Evolutionary conservation across 257 asterid species (phyloP), one percentile per base, ranked within the genome.

Genomic region (Lithospermum erythrorhizon): DNA sequence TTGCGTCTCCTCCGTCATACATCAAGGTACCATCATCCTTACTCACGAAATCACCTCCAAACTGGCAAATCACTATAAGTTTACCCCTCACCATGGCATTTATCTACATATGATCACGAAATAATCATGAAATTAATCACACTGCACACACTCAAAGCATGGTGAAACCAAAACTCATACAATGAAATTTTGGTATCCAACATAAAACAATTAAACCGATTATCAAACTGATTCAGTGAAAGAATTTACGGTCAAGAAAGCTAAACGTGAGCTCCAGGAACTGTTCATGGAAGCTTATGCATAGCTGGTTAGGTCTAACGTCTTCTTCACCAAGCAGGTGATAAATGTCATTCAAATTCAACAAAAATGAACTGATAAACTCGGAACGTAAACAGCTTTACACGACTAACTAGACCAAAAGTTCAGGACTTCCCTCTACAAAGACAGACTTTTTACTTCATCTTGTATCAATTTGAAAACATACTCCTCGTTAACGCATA

Each of bases 11-110:
- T 57, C 94, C 87, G 54, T 76, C 79, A 53, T 84, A 90, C 45
- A 87, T 79, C 79, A 87, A 70, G 64, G 83, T 83, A 30, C 94
- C 85, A 55, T 85, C 95, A 51, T 70, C 83, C 73, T 71, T 82
- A 64, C 79, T 78, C 72, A 78, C 61, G 69, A 90, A 90, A 68
- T 80, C 77, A 66, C 95, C 97, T 67, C 96, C 97, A 73, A 82
- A 81, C 79, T 87, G 90, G 73, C 95, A 80, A 68, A 90, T 87
- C 68, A 87, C 69, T 66, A 90, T 90, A 71, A 90, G 97, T 81
- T 87, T 90, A 73, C 89, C 87, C 79, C 81, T 90, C 57, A 65
- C 94, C 97, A 90, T 90, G 64, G 72, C 70, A 74, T 75, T 72
- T 60, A 78, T 67, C 93, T 79, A 70, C 82, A 57, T 69, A 29